Conservation (phyloP, 257 asterid species). For the Petunia axillaris region DNA sequence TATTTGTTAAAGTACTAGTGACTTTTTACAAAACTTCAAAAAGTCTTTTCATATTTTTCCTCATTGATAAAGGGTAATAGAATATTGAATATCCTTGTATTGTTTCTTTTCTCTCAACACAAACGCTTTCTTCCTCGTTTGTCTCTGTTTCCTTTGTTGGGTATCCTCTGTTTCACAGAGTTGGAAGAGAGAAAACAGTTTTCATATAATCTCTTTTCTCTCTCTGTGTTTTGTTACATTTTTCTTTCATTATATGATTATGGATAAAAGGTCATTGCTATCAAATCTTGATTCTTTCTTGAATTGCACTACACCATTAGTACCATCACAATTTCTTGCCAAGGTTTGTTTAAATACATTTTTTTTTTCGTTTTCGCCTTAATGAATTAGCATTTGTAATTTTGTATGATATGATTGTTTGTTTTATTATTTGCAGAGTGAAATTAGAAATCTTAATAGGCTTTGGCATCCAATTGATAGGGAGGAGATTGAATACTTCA, state of each 20-base stretch:
- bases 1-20: neutral
- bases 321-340: conserved; percentile 47
- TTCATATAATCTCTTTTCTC: conserved; percentile 34
- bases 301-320: conserved; percentile 47
- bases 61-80: conserved; percentile 35
- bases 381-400: neutral
- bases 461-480: conserved; percentile 94
- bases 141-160: conserved; percentile 22
- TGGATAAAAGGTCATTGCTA: conserved; percentile 42
- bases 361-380: neutral
- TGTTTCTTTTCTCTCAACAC: conserved; percentile 54
- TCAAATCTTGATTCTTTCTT: conserved; percentile 49
- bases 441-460: conserved; percentile 77
- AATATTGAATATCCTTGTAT: conserved; percentile 56
- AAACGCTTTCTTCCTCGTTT: conserved; percentile 14
- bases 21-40: conserved; percentile 47
- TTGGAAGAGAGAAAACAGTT: conserved; percentile 51
- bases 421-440: conserved; percentile 49
- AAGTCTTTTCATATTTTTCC: conserved; percentile 43
- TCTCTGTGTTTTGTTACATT: conserved; percentile 6
- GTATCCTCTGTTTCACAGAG: conserved; percentile 39
- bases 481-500: conserved; percentile 77
- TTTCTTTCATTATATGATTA: conserved; percentile 31
- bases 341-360: conserved; percentile 36
- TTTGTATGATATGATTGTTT: conserved; percentile 16